Evolutionary conservation across 495 filamentous ascomycete species (phyloP).

Genomic region (Barbatosphaeria neglecta): DNA sequence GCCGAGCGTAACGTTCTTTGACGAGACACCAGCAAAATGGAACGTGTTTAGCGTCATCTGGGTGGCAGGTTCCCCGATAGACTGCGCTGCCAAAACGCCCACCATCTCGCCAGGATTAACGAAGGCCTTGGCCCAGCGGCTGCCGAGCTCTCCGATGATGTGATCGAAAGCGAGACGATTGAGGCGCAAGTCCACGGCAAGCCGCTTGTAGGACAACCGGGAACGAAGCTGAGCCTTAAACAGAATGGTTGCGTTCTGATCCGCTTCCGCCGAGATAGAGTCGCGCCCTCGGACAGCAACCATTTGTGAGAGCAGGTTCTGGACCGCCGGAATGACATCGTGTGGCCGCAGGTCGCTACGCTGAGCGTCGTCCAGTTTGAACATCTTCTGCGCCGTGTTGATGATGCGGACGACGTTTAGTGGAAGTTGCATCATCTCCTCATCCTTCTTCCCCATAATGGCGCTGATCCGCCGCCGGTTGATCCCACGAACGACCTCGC

Average conservation of each 20-base stretch:
- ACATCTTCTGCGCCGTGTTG: constrained; percentile 75
- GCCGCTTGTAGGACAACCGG: constrained; percentile 78
- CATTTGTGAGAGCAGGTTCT: constrained; percentile 60
- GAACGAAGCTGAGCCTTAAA: constrained; percentile 89
- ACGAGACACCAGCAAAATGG: constrained; percentile 99
- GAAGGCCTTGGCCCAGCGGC: constrained; percentile 63
- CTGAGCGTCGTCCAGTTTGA: constrained; percentile 72
- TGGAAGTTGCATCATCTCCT: constrained; percentile 77
- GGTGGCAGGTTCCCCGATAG: constrained; percentile 95
- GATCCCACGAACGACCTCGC: constrained; percentile 60
- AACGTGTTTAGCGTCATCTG: constrained; percentile 99
- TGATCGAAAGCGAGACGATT: constrained; percentile 90
- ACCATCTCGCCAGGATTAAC: constrained; percentile 97
- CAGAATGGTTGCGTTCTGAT: constrained; percentile 73
- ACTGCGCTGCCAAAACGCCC: constrained; percentile 92
- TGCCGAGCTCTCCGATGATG: constrained; percentile 83
- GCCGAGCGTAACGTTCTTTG: constrained; percentile 98
- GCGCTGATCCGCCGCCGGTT: constrained; percentile 8
- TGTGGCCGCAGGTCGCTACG: constrained; percentile 86
- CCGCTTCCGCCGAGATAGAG: constrained; percentile 68
- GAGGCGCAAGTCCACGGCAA: constrained; percentile 71
- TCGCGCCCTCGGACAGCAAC: constrained; percentile 79
- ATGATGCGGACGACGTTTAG: constrained; percentile 87
- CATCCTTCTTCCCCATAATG: constrained; percentile 44
- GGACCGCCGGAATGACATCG: constrained; percentile 75